Percentiles rank a stretch among this genome's conserved stretches.
Conservation (phyloP, 257 asterid genomes). For the Linaria vulgaris region DNA sequence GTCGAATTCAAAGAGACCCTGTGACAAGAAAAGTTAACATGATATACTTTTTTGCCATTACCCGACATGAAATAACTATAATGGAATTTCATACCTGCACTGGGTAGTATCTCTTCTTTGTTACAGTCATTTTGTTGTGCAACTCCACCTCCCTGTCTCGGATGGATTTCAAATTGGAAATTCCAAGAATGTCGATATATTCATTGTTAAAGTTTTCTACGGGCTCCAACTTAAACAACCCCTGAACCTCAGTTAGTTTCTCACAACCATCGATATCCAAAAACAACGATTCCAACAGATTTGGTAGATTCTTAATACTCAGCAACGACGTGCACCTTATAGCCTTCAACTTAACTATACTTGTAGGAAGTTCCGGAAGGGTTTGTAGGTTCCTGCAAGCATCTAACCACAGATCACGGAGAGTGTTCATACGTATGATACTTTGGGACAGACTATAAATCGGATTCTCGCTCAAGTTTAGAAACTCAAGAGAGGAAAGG, state of each 20-base stretch:
- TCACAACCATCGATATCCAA: neutral
- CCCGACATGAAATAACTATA: too few species aligned
- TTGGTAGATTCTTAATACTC: neutral
- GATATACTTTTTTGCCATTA: too few species aligned
- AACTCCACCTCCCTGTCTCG: neutral
- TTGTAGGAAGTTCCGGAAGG: neutral
- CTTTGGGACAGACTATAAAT: neutral
- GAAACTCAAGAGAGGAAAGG: neutral
- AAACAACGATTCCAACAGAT: neutral
- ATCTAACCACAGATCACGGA: neutral
- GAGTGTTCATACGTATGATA: neutral
- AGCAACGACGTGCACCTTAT: neutral
- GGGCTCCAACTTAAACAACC: neutral
- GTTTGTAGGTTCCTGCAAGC: neutral
- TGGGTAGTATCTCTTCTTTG: neutral
- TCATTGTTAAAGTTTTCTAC: neutral
- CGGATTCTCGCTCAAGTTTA: neutral
- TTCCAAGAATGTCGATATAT: neutral
- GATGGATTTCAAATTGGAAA: neutral
- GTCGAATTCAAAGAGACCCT: neutral
- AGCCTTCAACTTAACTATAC: conserved; percentile 1
- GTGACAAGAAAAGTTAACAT: neutral
- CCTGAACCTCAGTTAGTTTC: neutral
- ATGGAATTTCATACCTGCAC: neutral
- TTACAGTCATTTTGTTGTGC: neutral